Evolutionary conservation across 73 alveolate genomes (phyloP).

Genomic region (Paramecium octaurelia): DNA sequence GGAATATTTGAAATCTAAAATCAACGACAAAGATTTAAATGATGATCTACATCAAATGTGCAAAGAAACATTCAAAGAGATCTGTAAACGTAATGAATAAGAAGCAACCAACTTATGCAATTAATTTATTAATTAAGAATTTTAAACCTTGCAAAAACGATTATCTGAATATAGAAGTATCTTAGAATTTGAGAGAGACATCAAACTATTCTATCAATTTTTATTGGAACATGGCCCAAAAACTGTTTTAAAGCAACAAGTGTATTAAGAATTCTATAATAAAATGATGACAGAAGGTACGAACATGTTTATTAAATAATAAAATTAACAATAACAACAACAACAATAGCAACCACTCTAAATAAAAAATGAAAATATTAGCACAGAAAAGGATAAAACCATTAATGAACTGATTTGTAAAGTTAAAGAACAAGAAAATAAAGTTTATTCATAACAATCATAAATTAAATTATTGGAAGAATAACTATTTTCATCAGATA

Average conservation of each 20-base stretch:
- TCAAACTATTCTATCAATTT: constrained; percentile 13
- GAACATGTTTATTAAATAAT: background rate
- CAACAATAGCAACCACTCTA: background rate
- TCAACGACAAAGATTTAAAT: background rate
- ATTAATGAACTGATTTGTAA: background rate
- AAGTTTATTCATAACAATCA: background rate
- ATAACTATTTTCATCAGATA: background rate
- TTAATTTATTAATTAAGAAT: constrained; percentile 13
- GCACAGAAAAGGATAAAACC: background rate
- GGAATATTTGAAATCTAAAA: background rate
- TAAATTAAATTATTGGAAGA: constrained; percentile 11
- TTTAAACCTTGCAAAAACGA: background rate
- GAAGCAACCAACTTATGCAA: constrained; percentile 22
- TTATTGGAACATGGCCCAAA: constrained; percentile 45
- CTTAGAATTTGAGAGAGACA: constrained; percentile 37
- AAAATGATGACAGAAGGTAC: constrained; percentile 49
- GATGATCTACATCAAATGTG: constrained; percentile 28
- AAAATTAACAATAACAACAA: background rate
- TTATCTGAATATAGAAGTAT: background rate
- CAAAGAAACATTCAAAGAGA: background rate
- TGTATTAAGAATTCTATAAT: constrained; percentile 38
- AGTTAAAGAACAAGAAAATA: constrained; percentile 21
- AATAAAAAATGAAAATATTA: background rate
- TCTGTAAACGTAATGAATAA: background rate
- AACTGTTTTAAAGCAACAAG: constrained; percentile 12